Evolutionary conservation across 768 basidiomycete species (phyloP), one percentile per base, ranked within the genome.

Genomic region (Termitomyces sp.): DNA sequence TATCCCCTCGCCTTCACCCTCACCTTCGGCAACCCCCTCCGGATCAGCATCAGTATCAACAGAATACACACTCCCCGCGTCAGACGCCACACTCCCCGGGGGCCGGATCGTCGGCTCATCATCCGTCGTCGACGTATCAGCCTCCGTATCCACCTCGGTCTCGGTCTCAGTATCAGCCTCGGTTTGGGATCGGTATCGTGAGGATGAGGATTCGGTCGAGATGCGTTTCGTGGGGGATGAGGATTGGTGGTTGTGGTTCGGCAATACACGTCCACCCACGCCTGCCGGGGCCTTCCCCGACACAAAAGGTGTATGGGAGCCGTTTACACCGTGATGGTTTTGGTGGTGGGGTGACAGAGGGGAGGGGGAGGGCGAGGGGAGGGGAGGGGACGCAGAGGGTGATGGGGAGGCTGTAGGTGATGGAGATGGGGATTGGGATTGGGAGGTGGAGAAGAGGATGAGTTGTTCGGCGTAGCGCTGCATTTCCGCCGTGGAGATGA

Each of bases 381-480:
- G 17, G 41, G 41, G 51, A 35, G 50, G 45, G 35, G 32, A 17
- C 19, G 17, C 9, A 11, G 40, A 32, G 28, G 52, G 6, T 21
- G 6, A 25, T 2, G 56, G 23, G 27, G 28, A 34, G 32, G n/a
- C n/a, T n/a, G n/a, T n/a, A 32, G 52, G 7, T 25, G 8, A 23
- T 3, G 56, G 27, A 30, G 27, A 32, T 37, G 21, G 17, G 6
- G 40, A 37, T 39, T 25, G 45, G 10, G 53, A 54, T 34, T 58
- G 37, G 7, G 73, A 70, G 3, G 66, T 54, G 19, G 85, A 84
- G 64, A 88, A 93, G 35, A 84, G 70, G 52, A 96, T 78, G 52
- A 99, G 82, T 61, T 94, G 88, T 64, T 94, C 91, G 2, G 94
- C 94, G 70, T 98, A 99, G 52, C 84, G 82, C 70, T 97, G 93